These are phyloP conservation scores for Corynespora cassiicola DNA, from an alignment of 2,329 filamentous ascomycete genomes.

Conservation along the genomic window DNA sequence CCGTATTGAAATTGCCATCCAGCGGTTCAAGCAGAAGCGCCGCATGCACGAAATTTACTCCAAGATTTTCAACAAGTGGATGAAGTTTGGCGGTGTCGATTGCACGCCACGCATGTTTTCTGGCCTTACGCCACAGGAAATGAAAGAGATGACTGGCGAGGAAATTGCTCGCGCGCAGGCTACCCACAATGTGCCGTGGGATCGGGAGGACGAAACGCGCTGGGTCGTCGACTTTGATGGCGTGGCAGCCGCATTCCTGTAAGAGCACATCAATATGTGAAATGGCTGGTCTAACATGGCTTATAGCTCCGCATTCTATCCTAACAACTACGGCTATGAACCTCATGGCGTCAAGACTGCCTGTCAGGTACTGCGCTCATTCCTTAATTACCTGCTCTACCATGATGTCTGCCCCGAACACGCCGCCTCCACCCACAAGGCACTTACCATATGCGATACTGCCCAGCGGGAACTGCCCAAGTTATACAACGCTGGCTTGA, in stretches of 20 bases:
- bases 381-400: conserved; percentile 83
- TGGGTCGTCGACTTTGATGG: conserved; percentile 84
- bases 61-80: conserved; percentile 77
- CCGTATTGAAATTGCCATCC: conserved; percentile 84
- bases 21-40: conserved; percentile 78
- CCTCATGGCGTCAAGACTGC: conserved; percentile 62
- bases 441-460: conserved; percentile 69
- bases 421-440: conserved; percentile 68
- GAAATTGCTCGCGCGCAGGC: conserved; percentile 71
- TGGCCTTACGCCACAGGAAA: conserved; percentile 64
- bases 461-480: conserved; percentile 72
- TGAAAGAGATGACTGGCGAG: conserved; percentile 67
- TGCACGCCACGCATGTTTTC: conserved; percentile 67
- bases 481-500: conserved; percentile 57
- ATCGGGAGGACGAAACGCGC: conserved; percentile 56
- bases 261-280: conserved; percentile 45
- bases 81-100: conserved; percentile 83
- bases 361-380: conserved; percentile 77
- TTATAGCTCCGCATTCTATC: conserved; percentile 60
- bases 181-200: conserved; percentile 63
- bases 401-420: conserved; percentile 90
- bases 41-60: conserved; percentile 71
- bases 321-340: conserved; percentile 63
- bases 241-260: conserved; percentile 81
- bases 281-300: too few species aligned